Conservation (phyloP, 176 grass and related monocot genomes). For the Elaeis guineensis region DNA sequence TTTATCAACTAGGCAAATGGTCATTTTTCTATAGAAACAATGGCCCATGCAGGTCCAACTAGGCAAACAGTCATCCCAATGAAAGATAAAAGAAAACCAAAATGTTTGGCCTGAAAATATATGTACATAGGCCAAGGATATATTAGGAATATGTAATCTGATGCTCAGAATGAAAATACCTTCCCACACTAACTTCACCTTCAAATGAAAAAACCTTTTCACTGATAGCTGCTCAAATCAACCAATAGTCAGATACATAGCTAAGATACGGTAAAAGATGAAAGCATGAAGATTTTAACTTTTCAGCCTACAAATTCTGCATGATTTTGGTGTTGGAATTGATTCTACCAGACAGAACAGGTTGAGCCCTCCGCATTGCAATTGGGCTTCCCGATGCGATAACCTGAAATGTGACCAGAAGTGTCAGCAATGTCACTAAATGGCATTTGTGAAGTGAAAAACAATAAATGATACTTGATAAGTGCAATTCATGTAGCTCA, state of each 20-base stretch:
- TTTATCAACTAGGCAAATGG: neutral
- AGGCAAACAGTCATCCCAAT: slow-evolving; percentile 6
- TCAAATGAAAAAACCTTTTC: slow-evolving; percentile 48
- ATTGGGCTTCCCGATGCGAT: slow-evolving; percentile 68
- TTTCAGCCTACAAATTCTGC: slow-evolving; percentile 4
- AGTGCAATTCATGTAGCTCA: slow-evolving; percentile 28
- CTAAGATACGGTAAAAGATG: slow-evolving; percentile 6
- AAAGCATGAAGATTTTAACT: slow-evolving; percentile 8
- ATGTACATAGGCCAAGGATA: neutral
- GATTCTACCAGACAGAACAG: slow-evolving; percentile 55
- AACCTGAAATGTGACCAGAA: slow-evolving; percentile 30
- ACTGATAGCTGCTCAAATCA: slow-evolving; percentile 49
- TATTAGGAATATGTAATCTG: too few species aligned
- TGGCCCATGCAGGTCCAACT: neutral
- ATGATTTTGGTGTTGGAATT: neutral
- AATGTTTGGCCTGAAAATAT: neutral
- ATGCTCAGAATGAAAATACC: slow-evolving; percentile 30
- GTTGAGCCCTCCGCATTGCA: slow-evolving; percentile 28
- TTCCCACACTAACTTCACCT: slow-evolving; percentile 69
- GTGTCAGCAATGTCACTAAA: too few species aligned
- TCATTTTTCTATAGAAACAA: neutral
- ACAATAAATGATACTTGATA: too few species aligned
- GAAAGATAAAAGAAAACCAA: slow-evolving; percentile 13
- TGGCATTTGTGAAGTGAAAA: too few species aligned
- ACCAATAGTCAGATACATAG: slow-evolving; percentile 16